These are phyloP conservation scores for Zygoascus bituminiphila DNA, from an alignment of 805 yeast genomes.

Conservation along the genomic window DNA sequence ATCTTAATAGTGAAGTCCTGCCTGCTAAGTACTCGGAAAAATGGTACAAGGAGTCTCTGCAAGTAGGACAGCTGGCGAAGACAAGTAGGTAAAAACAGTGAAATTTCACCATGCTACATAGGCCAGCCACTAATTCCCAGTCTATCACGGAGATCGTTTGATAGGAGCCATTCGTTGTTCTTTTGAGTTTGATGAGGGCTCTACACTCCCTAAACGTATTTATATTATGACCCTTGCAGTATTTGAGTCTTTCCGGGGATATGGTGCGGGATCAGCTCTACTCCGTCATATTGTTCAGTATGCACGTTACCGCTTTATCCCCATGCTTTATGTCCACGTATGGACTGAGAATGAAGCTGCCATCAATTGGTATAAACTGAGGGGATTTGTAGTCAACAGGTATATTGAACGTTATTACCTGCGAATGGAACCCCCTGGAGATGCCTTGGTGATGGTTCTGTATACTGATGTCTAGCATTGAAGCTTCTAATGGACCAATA, in stretches of 20 bases:
- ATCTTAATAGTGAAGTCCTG: slow-evolving; percentile 45
- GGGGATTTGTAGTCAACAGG: slow-evolving; percentile 40
- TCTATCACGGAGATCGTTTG: slow-evolving; percentile 46
- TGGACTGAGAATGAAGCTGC: slow-evolving; percentile 37
- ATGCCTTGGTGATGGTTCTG: slow-evolving; percentile 31
- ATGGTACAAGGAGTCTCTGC: slow-evolving; percentile 44
- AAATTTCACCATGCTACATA: not conserved
- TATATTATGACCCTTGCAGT: slow-evolving; percentile 66
- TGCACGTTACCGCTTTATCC: slow-evolving; percentile 47
- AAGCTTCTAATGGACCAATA: no score
- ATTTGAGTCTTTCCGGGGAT: slow-evolving; percentile 49
- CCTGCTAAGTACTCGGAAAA: slow-evolving; percentile 44
- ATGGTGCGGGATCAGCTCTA: slow-evolving; percentile 55
- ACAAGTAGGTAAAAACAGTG: slow-evolving; percentile 28
- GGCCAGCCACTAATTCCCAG: slow-evolving; percentile 2
- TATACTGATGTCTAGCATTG: no score
- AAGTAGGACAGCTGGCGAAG: slow-evolving; percentile 44
- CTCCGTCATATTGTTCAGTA: slow-evolving; percentile 49
- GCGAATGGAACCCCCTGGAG: slow-evolving; percentile 35
- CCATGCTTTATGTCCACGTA: slow-evolving; percentile 46
- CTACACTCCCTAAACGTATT: slow-evolving; percentile 23
- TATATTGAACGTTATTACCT: slow-evolving; percentile 40
- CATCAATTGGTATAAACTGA: slow-evolving; percentile 42
- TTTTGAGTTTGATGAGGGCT: slow-evolving; percentile 32
- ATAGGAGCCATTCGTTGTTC: slow-evolving; percentile 60